Conservation (phyloP, 441 rosid species). For the Eutrema salsugineum region DNA sequence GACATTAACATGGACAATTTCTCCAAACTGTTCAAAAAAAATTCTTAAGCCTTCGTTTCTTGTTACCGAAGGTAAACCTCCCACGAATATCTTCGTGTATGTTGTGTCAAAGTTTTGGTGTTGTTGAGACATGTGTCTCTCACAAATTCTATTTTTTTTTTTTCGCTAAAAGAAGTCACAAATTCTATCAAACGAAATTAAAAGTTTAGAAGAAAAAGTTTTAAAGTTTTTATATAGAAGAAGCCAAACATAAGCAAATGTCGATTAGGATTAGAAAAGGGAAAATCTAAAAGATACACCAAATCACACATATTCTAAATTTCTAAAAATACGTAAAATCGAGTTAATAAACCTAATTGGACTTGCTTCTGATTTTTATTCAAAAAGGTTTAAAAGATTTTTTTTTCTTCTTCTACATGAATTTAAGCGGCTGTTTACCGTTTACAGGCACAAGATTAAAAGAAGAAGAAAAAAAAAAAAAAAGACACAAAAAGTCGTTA, state of each 20-base stretch:
- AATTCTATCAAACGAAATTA: too few relatives aligned
- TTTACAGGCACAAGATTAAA: background rate
- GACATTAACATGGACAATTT: conserved; percentile 48
- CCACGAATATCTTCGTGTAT: conserved; percentile 51
- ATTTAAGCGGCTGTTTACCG: background rate
- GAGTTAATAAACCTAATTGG: background rate
- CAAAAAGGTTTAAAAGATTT: background rate
- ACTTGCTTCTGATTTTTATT: background rate
- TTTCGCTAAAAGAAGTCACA: too few relatives aligned
- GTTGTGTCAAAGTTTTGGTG: conserved; percentile 35
- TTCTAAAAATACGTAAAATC: background rate
- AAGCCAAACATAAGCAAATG: background rate
- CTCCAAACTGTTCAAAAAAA: conserved; percentile 49
- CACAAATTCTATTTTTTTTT: background rate
- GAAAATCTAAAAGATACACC: too few relatives aligned
- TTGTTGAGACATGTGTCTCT: conserved; percentile 1
- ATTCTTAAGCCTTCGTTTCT: conserved; percentile 36
- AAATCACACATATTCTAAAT: too few relatives aligned
- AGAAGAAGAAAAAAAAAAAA: background rate
- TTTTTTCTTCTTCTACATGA: background rate
- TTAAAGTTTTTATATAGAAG: background rate
- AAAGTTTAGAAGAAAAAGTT: background rate
- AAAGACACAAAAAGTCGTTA: background rate
- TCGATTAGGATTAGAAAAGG: background rate
- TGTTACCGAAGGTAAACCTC: conserved; percentile 58